A percentile compares a stretch with the other conserved stretches of the same genome.
Evolutionary conservation across 2,329 filamentous ascomycete species (phyloP).

Genomic region (Paraphoma sp.): DNA sequence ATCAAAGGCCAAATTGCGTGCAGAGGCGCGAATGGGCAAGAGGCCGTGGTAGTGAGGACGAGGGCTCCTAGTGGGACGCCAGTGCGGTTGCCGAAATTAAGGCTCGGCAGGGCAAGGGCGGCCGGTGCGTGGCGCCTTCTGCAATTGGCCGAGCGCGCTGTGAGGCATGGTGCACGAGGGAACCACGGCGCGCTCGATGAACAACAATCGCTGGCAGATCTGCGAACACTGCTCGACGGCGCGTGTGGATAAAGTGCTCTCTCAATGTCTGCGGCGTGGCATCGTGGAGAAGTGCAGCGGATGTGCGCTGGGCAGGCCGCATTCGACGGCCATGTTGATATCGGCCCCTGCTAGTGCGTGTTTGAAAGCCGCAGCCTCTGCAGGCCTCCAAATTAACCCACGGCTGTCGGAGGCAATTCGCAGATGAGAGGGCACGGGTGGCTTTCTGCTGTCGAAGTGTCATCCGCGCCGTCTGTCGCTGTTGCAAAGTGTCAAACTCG

Average conservation of each 20-base stretch:
- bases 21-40: constrained; percentile 3
- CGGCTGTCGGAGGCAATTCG: background rate
- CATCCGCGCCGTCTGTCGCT: background rate
- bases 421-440: constrained; percentile 1
- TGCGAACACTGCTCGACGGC: background rate
- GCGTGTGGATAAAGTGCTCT: constrained; percentile 1
- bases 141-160: constrained; percentile 18
- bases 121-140: constrained; percentile 16
- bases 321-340: constrained; percentile 5
- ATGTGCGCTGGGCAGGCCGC: background rate
- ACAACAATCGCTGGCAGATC: background rate
- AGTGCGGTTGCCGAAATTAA: constrained; percentile 24
- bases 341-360: constrained; percentile 19
- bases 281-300: background rate
- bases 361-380: constrained; percentile 29
- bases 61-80: constrained; percentile 3
- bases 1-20: constrained; percentile 15
- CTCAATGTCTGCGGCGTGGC: background rate
- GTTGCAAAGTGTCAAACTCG: background rate
- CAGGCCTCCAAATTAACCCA: constrained; percentile 24
- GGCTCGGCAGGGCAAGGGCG: constrained; percentile 11
- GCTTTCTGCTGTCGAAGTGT: background rate
- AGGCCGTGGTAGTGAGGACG: constrained; percentile 13
- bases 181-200: background rate
- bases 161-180: background rate